These are phyloP conservation scores for Lactuca saligna DNA, from an alignment of 129 eudicot species.

Conservation along the genomic window DNA sequence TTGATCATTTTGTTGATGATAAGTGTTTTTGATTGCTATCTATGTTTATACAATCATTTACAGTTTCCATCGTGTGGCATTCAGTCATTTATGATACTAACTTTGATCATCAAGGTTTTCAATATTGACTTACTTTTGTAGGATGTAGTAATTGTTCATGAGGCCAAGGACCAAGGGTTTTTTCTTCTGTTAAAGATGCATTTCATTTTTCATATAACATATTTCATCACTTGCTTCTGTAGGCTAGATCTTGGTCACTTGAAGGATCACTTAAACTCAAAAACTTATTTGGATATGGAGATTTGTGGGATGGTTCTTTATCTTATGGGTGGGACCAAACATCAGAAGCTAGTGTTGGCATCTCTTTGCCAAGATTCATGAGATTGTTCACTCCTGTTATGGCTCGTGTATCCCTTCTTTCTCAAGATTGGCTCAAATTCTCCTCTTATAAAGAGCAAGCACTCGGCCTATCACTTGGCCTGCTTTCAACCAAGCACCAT, in stretches of 20 bases:
- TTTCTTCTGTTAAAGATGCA: conserved; percentile 1
- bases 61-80: not conserved
- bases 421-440: conserved; percentile 90
- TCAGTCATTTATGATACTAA: not conserved
- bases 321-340: conserved; percentile 88
- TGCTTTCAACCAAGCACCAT: conserved; percentile 64
- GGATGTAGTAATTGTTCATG: not conserved
- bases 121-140: not conserved
- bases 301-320: conserved; percentile 80
- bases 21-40: not conserved
- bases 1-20: conserved; percentile 8
- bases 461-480: conserved; percentile 72
- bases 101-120: not conserved
- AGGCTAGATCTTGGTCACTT: conserved; percentile 84
- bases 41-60: not conserved
- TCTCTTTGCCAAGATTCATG: conserved; percentile 75
- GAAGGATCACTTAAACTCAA: conserved; percentile 80
- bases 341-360: conserved; percentile 76
- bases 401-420: conserved; percentile 70
- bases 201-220: conserved; percentile 7
- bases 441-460: conserved; percentile 78
- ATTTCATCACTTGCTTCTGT: conserved; percentile 21
- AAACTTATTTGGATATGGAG: conserved; percentile 85
- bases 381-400: conserved; percentile 57
- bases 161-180: too few species aligned